Conservation (phyloP, 805 yeast species). For the Teunomyces atbi region DNA sequence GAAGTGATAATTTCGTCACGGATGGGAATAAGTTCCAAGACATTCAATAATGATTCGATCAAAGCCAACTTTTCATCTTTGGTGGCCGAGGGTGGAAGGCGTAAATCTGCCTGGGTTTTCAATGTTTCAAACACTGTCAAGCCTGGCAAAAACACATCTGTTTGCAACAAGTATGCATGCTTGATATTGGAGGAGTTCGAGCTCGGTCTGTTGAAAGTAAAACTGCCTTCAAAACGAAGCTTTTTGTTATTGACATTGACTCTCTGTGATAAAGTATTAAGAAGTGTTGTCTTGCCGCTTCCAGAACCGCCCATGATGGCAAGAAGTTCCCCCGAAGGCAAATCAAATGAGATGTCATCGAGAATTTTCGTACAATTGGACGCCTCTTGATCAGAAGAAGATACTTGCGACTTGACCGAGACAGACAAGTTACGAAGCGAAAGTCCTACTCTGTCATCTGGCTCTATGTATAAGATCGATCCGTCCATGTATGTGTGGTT, state of each 20-base stretch:
- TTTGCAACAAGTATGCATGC: slow-evolving; percentile 70
- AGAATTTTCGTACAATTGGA: slow-evolving; percentile 17
- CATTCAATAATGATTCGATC: slow-evolving; percentile 59
- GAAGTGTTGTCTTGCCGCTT: slow-evolving; percentile 78
- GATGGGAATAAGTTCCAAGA: slow-evolving; percentile 65
- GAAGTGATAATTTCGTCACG: slow-evolving; percentile 56
- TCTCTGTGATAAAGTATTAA: slow-evolving; percentile 63
- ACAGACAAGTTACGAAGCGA: slow-evolving; percentile 11
- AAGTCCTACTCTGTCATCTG: slow-evolving; percentile 10
- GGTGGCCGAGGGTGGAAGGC: slow-evolving; percentile 50
- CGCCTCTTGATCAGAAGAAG: not conserved
- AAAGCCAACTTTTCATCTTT: slow-evolving; percentile 44
- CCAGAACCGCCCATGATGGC: slow-evolving; percentile 90
- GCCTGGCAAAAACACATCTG: slow-evolving; percentile 69
- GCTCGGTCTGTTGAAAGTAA: slow-evolving; percentile 26
- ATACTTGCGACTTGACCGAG: slow-evolving; percentile 4
- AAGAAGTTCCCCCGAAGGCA: slow-evolving; percentile 60
- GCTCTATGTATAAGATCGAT: slow-evolving; percentile 6
- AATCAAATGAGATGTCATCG: slow-evolving; percentile 53
- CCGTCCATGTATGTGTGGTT: not conserved
- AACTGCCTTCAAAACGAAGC: slow-evolving; percentile 42
- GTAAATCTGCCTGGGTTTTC: slow-evolving; percentile 65
- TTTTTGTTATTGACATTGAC: slow-evolving; percentile 39
- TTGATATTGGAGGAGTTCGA: slow-evolving; percentile 13
- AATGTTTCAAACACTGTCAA: slow-evolving; percentile 73